Conservation (phyloP, 2,329 filamentous ascomycete genomes). For the Hymenoscyphus linearis region DNA sequence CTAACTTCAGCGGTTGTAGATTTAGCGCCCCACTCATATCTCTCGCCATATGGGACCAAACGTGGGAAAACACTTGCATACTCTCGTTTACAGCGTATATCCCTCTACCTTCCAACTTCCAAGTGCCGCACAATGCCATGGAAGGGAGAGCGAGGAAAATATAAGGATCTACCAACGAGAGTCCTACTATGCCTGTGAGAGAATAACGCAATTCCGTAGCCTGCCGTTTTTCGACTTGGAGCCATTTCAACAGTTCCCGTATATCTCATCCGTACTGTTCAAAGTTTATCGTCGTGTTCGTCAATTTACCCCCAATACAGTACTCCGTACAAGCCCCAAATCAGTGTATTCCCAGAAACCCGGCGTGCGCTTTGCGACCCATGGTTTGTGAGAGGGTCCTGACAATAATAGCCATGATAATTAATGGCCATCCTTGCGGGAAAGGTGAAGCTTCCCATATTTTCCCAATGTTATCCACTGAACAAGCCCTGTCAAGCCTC, state of each 20-base stretch:
- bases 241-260: not conserved
- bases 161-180: not conserved
- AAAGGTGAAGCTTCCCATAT: not conserved
- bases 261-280: not conserved
- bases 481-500: not conserved
- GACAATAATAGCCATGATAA: not conserved
- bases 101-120: not conserved
- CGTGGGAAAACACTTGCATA: not conserved
- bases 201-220: not conserved
- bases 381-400: not conserved
- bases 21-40: not conserved
- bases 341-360: constrained; percentile 6
- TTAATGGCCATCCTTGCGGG: not conserved
- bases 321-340: not conserved
- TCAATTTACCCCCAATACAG: not conserved
- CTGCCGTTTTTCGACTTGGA: not conserved
- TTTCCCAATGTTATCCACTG: not conserved
- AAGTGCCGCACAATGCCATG: not conserved
- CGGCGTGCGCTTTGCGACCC: constrained; percentile 3
- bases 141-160: not conserved
- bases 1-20: not conserved
- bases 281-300: not conserved
- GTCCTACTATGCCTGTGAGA: not conserved
- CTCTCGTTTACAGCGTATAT: not conserved
- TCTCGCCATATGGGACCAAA: not conserved